These are phyloP conservation scores for Saccharomyces hybrid DNA, from an alignment of 1,139 yeast genomes.

Conservation along the genomic window DNA sequence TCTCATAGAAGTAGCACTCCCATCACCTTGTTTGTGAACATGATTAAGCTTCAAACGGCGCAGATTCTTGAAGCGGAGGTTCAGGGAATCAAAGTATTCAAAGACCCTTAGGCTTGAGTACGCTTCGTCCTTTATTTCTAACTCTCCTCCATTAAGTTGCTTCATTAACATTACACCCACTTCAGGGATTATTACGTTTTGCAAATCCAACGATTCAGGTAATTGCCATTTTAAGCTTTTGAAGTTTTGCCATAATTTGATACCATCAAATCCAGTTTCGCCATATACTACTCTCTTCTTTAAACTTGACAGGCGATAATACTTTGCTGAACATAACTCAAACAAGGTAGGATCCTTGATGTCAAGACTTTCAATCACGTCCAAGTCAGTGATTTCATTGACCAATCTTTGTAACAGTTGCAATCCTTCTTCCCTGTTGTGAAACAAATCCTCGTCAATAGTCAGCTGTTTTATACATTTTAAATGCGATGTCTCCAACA, in stretches of 20 bases:
- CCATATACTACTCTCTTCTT: slow-evolving; percentile 11
- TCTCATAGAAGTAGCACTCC: slow-evolving; percentile 21
- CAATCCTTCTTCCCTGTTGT: slow-evolving; percentile 17
- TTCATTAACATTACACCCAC: background rate
- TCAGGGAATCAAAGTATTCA: slow-evolving; percentile 22
- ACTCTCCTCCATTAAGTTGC: slow-evolving; percentile 8
- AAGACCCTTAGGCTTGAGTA: slow-evolving; percentile 34
- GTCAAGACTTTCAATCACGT: slow-evolving; percentile 15
- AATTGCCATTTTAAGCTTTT: slow-evolving; percentile 14
- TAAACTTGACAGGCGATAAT: slow-evolving; percentile 11
- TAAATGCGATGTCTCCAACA: slow-evolving; percentile 17
- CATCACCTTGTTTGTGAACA: slow-evolving; percentile 37
- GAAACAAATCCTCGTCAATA: slow-evolving; percentile 22
- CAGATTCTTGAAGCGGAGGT: slow-evolving; percentile 13
- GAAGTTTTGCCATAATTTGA: slow-evolving; percentile 5
- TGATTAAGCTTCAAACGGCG: slow-evolving; percentile 34
- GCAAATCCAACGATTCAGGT: slow-evolving; percentile 2
- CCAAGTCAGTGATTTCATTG: slow-evolving; percentile 11
- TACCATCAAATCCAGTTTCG: background rate
- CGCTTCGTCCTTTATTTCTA: slow-evolving; percentile 31
- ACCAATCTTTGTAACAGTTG: slow-evolving; percentile 16
- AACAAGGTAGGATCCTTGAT: slow-evolving; percentile 15
- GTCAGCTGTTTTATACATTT: slow-evolving; percentile 12
- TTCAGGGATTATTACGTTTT: background rate
- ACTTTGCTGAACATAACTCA: slow-evolving; percentile 7